These are phyloP conservation scores for Hermanozyma aechmeae DNA, from an alignment of 805 yeast species.

Conservation along the genomic window DNA sequence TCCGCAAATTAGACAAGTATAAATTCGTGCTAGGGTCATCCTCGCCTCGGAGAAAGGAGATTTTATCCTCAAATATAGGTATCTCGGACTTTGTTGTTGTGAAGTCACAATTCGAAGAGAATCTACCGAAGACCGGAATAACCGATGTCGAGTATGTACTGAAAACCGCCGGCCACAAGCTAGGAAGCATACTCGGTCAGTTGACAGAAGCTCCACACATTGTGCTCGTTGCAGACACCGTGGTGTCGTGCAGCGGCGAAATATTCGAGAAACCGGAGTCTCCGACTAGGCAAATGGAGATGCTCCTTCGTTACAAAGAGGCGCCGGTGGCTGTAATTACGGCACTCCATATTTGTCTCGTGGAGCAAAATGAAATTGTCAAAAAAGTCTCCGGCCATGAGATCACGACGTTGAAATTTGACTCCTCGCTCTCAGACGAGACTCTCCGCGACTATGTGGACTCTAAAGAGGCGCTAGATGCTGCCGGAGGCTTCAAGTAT, in stretches of 20 bases:
- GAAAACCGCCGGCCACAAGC: conserved; percentile 63
- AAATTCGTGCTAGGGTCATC: conserved; percentile 67
- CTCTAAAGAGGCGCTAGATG: conserved; percentile 65
- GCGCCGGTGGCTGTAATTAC: conserved; percentile 24
- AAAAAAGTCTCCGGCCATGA: conserved; percentile 10
- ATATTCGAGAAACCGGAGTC: conserved; percentile 72
- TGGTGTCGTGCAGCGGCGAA: conserved; percentile 46
- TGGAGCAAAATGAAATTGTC: conserved; percentile 4
- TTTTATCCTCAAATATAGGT: conserved; percentile 50
- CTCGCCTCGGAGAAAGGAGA: conserved; percentile 73
- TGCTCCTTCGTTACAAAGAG: conserved; percentile 17
- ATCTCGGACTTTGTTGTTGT: conserved; percentile 32
- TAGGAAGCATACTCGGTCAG: conserved; percentile 46
- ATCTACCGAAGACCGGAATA: conserved; percentile 46
- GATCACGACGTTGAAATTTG: conserved; percentile 39
- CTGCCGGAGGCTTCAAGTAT: conserved; percentile 88
- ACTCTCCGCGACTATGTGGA: conserved; percentile 54
- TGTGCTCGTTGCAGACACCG: conserved; percentile 71
- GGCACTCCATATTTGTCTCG: conserved; percentile 18
- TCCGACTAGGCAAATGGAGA: conserved; percentile 16
- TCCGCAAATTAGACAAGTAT: background rate
- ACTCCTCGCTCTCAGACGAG: conserved; percentile 40
- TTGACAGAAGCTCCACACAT: conserved; percentile 12
- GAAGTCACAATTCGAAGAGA: conserved; percentile 69
- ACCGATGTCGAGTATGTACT: conserved; percentile 50